Evolutionary conservation across 345 rosid species (phyloP).

Genomic region (Syzygium aqueum): DNA sequence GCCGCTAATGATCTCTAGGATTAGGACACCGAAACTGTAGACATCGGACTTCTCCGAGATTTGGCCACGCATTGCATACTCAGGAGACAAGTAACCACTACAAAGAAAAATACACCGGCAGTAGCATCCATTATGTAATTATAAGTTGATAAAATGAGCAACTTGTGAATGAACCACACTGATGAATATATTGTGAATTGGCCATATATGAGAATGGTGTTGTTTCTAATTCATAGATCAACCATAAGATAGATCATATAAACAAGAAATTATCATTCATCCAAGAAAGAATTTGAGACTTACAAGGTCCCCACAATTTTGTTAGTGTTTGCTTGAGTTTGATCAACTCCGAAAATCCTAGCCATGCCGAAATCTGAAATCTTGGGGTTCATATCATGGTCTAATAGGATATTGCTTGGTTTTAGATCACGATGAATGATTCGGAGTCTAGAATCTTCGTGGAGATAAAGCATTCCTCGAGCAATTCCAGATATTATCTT

Average conservation of each 20-base stretch:
- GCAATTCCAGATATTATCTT: slow-evolving; percentile 12
- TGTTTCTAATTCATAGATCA: too few relatives aligned
- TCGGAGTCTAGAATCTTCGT: slow-evolving; percentile 12
- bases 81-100: slow-evolving; percentile 46
- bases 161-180: neutral
- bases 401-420: slow-evolving; percentile 18
- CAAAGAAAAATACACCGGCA: neutral
- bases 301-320: slow-evolving; percentile 19
- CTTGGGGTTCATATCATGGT: slow-evolving; percentile 17
- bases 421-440: slow-evolving; percentile 22
- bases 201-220: too few relatives aligned
- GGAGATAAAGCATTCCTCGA: slow-evolving; percentile 15
- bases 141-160: neutral
- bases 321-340: slow-evolving; percentile 6
- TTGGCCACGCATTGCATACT: slow-evolving; percentile 20
- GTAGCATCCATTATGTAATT: neutral
- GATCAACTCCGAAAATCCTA: slow-evolving; percentile 6
- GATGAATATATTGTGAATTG: too few relatives aligned
- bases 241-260: too few relatives aligned
- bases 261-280: neutral
- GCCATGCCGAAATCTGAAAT: slow-evolving; percentile 26
- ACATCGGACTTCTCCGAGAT: slow-evolving; percentile 29
- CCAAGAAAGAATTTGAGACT: neutral
- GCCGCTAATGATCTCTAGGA: slow-evolving; percentile 28
- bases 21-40: slow-evolving; percentile 18